Evolutionary conservation across 2,329 filamentous ascomycete genomes (phyloP).

Genomic region (Colletotrichum sp.): DNA sequence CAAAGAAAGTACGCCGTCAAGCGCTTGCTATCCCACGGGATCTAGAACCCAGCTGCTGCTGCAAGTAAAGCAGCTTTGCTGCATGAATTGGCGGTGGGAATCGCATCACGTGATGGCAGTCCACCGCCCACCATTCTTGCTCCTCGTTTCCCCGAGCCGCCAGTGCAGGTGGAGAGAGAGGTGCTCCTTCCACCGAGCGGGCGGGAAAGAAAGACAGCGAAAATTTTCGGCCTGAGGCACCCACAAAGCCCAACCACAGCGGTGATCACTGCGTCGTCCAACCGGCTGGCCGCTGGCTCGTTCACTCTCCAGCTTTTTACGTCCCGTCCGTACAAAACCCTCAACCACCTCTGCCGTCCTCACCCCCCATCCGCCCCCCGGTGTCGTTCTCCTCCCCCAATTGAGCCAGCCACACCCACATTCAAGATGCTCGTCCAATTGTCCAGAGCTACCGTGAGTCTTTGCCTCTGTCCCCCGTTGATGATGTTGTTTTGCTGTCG

Average conservation of each 20-base stretch:
- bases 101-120: conserved; percentile 31
- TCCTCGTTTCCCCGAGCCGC: conserved; percentile 1
- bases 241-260: neutral
- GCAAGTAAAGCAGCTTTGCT: neutral
- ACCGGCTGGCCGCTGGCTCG: conserved; percentile 9
- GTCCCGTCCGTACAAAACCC: conserved; percentile 24
- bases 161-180: neutral
- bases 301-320: conserved; percentile 24
- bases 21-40: neutral
- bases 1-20: neutral
- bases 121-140: conserved; percentile 20
- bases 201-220: neutral
- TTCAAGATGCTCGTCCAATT: conserved; percentile 63
- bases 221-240: conserved; percentile 8
- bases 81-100: neutral
- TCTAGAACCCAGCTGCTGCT: neutral
- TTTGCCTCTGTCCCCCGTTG: neutral
- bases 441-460: conserved; percentile 61
- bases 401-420: conserved; percentile 50
- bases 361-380: conserved; percentile 28
- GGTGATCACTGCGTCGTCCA: conserved; percentile 16
- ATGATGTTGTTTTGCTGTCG: neutral
- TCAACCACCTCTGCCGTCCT: conserved; percentile 21
- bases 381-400: conserved; percentile 36
- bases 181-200: neutral